These are phyloP conservation scores for Discostella stelligera DNA, from an alignment of 352 stramenopile genomes.

Conservation along the genomic window DNA sequence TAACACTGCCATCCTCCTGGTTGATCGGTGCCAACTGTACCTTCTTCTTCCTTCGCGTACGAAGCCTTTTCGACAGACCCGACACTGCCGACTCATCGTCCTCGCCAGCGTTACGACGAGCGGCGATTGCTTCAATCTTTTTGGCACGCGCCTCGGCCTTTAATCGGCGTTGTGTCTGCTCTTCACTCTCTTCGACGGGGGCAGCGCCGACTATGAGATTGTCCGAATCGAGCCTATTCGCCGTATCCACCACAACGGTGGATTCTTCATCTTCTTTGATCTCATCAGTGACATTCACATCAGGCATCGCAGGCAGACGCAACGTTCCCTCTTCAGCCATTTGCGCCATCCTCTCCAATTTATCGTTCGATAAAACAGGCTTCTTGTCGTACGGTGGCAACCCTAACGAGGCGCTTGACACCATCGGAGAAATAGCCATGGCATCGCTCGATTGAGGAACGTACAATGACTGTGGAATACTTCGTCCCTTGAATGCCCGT, in stretches of 20 bases:
- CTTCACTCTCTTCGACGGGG: background rate
- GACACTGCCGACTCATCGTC: conserved; percentile 13
- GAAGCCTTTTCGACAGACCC: conserved; percentile 11
- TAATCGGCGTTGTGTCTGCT: conserved; percentile 6
- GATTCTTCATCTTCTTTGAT: conserved; percentile 1
- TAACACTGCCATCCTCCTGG: conserved; percentile 17
- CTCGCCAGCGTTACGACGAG: conserved; percentile 14
- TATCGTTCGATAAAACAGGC: conserved; percentile 4
- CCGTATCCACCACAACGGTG: conserved; percentile 11
- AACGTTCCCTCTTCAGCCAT: conserved; percentile 30
- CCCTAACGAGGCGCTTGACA: background rate
- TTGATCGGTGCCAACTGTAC: conserved; percentile 6
- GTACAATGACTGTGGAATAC: conserved; percentile 7
- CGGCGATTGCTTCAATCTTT: conserved; percentile 22
- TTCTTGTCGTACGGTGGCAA: background rate
- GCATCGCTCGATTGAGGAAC: conserved; percentile 5
- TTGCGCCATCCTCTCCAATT: conserved; percentile 12
- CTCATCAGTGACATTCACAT: background rate
- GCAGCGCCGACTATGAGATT: background rate
- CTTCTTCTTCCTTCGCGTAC: conserved; percentile 25
- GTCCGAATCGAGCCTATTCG: background rate
- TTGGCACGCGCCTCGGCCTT: conserved; percentile 15
- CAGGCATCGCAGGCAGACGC: conserved; percentile 11
- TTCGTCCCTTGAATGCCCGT: conserved; percentile 9
- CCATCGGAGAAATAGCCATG: conserved; percentile 3